These are phyloP conservation scores for Dryas drummondii DNA, from an alignment of 306 rosid species.

Conservation along the genomic window DNA sequence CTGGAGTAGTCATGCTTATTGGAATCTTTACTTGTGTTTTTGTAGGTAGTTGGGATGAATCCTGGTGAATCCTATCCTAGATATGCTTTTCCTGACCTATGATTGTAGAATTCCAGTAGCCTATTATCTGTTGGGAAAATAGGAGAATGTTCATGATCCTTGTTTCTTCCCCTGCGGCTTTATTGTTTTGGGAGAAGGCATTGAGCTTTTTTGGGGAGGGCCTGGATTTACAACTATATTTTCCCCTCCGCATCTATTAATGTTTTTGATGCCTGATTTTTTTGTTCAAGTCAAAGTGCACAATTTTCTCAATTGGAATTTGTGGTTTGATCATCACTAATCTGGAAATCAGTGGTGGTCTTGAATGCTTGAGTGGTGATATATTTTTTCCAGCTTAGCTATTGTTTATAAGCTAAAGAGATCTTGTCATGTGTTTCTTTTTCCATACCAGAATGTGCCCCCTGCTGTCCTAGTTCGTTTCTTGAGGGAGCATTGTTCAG, in stretches of 20 bases:
- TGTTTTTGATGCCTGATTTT: neutral
- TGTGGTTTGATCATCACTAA: neutral
- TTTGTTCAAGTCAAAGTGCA: neutral
- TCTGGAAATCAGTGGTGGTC: neutral
- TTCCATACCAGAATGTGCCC: conserved; percentile 70
- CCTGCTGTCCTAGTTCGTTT: conserved; percentile 92
- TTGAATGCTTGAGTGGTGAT: neutral
- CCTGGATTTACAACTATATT: neutral
- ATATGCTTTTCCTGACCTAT: no score
- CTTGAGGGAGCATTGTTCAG: conserved; percentile 94
- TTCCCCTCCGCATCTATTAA: neutral
- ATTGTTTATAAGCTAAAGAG: neutral
- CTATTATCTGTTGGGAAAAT: no score
- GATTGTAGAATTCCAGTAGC: no score
- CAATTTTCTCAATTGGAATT: neutral
- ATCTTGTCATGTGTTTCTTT: neutral
- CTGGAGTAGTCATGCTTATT: no score
- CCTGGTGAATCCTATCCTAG: no score
- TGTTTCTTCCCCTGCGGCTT: neutral
- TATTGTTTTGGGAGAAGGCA: neutral
- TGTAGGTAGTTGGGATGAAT: no score
- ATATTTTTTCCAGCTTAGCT: neutral
- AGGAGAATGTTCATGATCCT: neutral
- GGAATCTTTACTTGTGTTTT: no score
- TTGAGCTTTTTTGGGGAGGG: neutral